phyloP scores from a whole-genome alignment of 2,329 filamentous ascomycete genomes.

The Pyricularia pennisetigena region DNA sequence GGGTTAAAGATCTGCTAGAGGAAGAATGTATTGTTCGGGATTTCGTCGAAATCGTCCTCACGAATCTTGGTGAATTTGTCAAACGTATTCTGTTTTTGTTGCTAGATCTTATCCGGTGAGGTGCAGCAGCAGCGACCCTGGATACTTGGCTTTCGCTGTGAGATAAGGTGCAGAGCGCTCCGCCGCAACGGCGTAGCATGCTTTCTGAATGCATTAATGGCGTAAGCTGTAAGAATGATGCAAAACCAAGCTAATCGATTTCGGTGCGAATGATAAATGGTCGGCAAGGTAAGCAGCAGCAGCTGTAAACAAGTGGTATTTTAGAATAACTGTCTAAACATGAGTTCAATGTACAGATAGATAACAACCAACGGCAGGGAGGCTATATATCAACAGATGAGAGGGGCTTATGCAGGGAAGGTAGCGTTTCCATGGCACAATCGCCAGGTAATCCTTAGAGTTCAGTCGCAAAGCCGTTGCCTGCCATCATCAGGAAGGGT shows the following conservation, averaged over 20 bases:
- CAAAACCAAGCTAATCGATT: background rate
- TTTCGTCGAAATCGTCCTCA: slow-evolving; percentile 7
- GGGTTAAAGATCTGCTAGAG: slow-evolving; percentile 12
- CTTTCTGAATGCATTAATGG: background rate
- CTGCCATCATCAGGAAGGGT: background rate
- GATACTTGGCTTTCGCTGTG: background rate
- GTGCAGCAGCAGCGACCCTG: background rate
- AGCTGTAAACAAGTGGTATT: background rate
- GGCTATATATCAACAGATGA: background rate
- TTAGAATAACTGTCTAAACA: background rate
- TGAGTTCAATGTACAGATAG: background rate
- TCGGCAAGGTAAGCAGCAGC: background rate
- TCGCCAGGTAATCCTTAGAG: background rate
- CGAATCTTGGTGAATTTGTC: background rate
- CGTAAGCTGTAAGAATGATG: background rate
- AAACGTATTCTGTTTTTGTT: background rate
- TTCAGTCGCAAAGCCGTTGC: background rate
- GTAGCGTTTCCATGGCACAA: background rate
- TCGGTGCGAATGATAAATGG: background rate
- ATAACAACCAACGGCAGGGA: background rate
- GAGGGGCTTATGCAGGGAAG: background rate
- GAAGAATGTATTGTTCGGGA: slow-evolving; percentile 19
- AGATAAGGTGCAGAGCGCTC: background rate
- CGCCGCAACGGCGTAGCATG: background rate
- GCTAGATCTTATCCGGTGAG: background rate